Evolutionary conservation across 2,329 filamentous ascomycete genomes (phyloP), one percentile per base, ranked within the genome.

Genomic region (Raffaelea ambrosiae): DNA sequence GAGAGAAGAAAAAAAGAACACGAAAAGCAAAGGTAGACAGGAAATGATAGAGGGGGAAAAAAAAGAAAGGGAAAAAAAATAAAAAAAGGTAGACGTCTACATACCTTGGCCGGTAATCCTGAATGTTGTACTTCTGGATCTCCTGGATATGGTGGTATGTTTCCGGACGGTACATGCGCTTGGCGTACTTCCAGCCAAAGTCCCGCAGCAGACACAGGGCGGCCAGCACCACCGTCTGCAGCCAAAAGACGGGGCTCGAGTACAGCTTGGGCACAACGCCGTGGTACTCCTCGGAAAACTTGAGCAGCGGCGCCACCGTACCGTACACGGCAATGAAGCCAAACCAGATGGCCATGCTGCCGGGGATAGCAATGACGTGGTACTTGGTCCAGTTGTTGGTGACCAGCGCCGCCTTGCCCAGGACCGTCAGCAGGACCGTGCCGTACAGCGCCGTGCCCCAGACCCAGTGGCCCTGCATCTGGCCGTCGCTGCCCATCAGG

Each of bases 321-420:
- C 82, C 89, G 67, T 97, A 98, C 2, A 85, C 80, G 3, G 89
- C 88, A 54, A 97, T 77, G 64, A 97, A 95, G 33, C 81, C 80
- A 63, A 94, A 81, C 93, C 93, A 98, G 57, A 98, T 80, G 18
- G 84, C 66, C 76, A 98, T 85, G 53, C 87, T 94, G 35, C 93
- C 93, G 0, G 93, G 93, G 54, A 98, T 98, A 31, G 93, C 89
- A 54, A 97, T 79, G 54, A 98, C 80, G 51, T 94, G 90, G 65
- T 95, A 98, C 68, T 98, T 98, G 43, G 93, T 98, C 93, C 93
- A 98, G 67, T 95, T 91, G 66, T 88, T 96, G 20, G 91, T 95
- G 55, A 97, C 87, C 51, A 98, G 76, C 1, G 88, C 89, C 3
- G 93, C 93, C 69, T 98, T 98, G 53, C 89, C 87, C 4, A 98